Conservation (phyloP, 139 green algal species). For the Micractinium sp. region DNA sequence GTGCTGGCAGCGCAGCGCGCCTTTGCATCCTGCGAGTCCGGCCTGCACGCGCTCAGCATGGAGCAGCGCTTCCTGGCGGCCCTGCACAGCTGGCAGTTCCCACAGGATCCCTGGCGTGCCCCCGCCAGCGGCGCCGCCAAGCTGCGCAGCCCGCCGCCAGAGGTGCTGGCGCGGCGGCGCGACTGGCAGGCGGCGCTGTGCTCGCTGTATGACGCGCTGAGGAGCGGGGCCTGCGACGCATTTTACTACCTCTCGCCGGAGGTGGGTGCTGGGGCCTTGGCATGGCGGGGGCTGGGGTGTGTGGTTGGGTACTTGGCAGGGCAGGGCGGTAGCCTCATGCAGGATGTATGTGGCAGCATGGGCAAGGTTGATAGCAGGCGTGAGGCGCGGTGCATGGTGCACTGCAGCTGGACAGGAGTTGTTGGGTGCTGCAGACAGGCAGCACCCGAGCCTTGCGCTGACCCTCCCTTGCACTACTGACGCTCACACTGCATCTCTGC, state of each 20-base stretch:
- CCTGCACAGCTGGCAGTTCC: slow-evolving; percentile 61
- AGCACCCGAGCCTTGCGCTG: no score
- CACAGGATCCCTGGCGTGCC: slow-evolving; percentile 19
- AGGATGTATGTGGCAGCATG: no score
- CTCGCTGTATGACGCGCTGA: slow-evolving; percentile 56
- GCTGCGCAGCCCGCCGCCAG: slow-evolving; percentile 22
- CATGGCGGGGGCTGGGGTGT: neutral
- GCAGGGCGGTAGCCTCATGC: no score
- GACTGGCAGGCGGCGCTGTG: slow-evolving; percentile 62
- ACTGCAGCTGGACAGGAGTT: neutral
- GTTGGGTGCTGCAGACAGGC: neutral
- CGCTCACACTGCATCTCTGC: no score
- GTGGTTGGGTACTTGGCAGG: neutral
- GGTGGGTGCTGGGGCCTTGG: neutral
- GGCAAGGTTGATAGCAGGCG: no score
- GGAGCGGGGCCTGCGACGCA: slow-evolving; percentile 39
- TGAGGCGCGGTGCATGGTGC: no score
- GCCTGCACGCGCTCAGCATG: neutral
- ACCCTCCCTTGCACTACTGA: no score
- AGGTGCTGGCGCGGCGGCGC: slow-evolving; percentile 25
- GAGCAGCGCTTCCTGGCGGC: slow-evolving; percentile 48
- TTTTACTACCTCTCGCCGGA: slow-evolving; percentile 58
- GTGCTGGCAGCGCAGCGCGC: slow-evolving; percentile 22
- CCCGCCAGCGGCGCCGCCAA: neutral
- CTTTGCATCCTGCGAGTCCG: neutral